A percentile compares a stretch with the other conserved stretches of the same genome.
Conservation (phyloP, 2,329 filamentous ascomycete genomes). For the Colletotrichum godetiae region DNA sequence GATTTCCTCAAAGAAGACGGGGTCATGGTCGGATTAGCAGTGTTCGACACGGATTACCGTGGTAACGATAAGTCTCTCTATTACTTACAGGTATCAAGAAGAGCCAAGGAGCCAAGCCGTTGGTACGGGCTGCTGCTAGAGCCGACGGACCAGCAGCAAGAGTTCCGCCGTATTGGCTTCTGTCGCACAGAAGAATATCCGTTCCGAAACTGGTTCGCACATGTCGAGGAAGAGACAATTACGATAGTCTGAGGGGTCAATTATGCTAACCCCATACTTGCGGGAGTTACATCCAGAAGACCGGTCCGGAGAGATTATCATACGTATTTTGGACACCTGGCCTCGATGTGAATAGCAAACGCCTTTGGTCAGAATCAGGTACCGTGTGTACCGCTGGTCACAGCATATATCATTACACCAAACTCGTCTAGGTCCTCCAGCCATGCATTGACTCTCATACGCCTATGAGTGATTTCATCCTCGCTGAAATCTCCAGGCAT, state of each 20-base stretch:
- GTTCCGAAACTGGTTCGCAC: neutral
- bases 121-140: neutral
- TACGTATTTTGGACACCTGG: neutral
- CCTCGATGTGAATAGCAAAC: neutral
- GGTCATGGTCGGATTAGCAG: neutral
- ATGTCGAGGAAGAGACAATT: neutral
- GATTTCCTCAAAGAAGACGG: neutral
- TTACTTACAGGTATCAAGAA: neutral
- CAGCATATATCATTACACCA: conserved; percentile 63
- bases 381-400: conserved; percentile 58
- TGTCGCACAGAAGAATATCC: neutral
- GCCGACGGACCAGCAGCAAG: neutral
- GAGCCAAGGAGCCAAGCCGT: neutral
- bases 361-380: neutral
- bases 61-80: neutral
- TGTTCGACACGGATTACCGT: neutral
- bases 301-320: neutral
- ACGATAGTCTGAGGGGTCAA: neutral
- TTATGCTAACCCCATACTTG: neutral
- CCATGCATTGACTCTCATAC: conserved; percentile 59
- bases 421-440: conserved; percentile 63
- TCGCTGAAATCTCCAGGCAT: conserved; percentile 46
- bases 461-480: conserved; percentile 43
- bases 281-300: neutral
- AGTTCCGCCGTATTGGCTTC: neutral